Evolutionary conservation across 768 basidiomycete species (phyloP).

Genomic region (Suillus placidus): DNA sequence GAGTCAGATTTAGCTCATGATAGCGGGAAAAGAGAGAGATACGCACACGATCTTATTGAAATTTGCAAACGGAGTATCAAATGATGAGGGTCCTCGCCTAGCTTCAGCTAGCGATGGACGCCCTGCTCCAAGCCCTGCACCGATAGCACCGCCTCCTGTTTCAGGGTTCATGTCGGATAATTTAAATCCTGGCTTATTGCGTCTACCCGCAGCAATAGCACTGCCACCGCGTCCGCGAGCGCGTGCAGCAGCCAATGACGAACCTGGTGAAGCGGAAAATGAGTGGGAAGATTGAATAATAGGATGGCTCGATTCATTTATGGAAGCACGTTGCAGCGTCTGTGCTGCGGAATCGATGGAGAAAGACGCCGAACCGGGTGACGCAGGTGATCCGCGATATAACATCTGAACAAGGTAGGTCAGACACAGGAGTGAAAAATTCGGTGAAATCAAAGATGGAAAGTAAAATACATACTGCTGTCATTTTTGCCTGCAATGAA

Average conservation of each 20-base stretch:
- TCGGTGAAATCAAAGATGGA: background rate
- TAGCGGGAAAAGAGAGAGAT: constrained; percentile 13
- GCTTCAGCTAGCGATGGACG: constrained; percentile 53
- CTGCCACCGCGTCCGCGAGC: constrained; percentile 33
- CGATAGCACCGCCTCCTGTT: constrained; percentile 56
- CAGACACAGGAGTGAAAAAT: constrained; percentile 21
- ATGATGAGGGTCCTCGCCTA: constrained; percentile 41
- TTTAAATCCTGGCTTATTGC: constrained; percentile 58
- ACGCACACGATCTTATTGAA: constrained; percentile 93
- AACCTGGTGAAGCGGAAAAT: constrained; percentile 35
- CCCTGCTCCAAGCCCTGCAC: constrained; percentile 73
- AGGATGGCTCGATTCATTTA: constrained; percentile 32
- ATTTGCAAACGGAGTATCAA: constrained; percentile 84
- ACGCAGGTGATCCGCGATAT: constrained; percentile 38
- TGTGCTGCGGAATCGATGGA: constrained; percentile 45
- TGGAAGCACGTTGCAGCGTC: constrained; percentile 40
- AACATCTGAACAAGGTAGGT: constrained; percentile 44
- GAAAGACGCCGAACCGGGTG: constrained; percentile 29
- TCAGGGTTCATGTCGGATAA: constrained; percentile 63
- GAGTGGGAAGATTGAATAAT: constrained; percentile 38
- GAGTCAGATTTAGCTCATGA: constrained; percentile 10
- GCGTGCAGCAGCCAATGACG: constrained; percentile 8
- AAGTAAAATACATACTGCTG: constrained; percentile 58
- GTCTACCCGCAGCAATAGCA: constrained; percentile 42
- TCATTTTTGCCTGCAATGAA: constrained; percentile 91